Conservation (phyloP, 1,139 yeast species). For the Saccharomycopsis crataegensis region DNA sequence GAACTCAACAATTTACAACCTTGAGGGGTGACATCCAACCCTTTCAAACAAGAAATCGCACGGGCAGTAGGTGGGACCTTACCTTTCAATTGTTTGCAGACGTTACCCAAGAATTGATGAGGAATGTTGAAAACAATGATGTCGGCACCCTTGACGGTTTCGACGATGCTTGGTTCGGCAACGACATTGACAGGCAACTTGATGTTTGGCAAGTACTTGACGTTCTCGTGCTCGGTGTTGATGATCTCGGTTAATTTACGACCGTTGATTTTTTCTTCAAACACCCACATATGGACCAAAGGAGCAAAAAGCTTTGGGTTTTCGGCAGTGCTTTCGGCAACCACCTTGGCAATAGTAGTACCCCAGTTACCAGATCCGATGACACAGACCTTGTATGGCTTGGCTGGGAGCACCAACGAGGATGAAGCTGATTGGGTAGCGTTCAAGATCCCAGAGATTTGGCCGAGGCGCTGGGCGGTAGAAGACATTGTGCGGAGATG, state of each 20-base stretch:
- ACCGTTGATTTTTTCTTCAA: slow-evolving; percentile 69
- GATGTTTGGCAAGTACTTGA: slow-evolving; percentile 77
- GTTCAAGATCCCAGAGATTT: slow-evolving; percentile 18
- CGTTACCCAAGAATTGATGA: slow-evolving; percentile 78
- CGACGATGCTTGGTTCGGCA: slow-evolving; percentile 77
- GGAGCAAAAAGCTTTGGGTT: slow-evolving; percentile 60
- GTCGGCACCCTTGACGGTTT: slow-evolving; percentile 71
- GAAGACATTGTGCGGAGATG: slow-evolving; percentile 23
- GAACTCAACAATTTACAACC: slow-evolving; percentile 77
- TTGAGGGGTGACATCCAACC: slow-evolving; percentile 72
- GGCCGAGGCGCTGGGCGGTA: slow-evolving; percentile 22
- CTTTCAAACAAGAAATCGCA: slow-evolving; percentile 91
- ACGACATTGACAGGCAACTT: slow-evolving; percentile 69
- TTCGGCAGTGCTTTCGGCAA: slow-evolving; percentile 74
- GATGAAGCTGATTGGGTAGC: slow-evolving; percentile 10
- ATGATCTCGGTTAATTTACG: slow-evolving; percentile 77
- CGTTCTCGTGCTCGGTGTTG: slow-evolving; percentile 81
- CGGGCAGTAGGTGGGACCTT: slow-evolving; percentile 59
- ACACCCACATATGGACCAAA: slow-evolving; percentile 91
- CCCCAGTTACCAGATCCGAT: slow-evolving; percentile 91
- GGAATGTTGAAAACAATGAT: slow-evolving; percentile 86
- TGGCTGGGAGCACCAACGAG: slow-evolving; percentile 23
- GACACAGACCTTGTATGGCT: slow-evolving; percentile 50
- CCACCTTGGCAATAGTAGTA: slow-evolving; percentile 88
- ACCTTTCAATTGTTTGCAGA: slow-evolving; percentile 70